These are phyloP conservation scores for Phytopythium sindhum DNA, from an alignment of 352 stramenopile genomes.

Conservation along the genomic window DNA sequence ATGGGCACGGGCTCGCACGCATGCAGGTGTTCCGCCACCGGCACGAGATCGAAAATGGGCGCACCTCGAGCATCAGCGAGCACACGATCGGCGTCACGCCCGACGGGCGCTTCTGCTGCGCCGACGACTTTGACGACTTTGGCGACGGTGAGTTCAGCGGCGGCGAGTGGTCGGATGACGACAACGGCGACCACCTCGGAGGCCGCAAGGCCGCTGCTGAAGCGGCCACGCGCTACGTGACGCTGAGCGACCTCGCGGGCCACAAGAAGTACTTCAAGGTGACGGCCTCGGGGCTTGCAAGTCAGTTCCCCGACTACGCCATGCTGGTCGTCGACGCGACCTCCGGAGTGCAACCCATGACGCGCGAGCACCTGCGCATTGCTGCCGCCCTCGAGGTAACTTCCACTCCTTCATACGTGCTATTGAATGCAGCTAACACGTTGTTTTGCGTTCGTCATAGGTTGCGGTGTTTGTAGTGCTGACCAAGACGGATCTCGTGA, in stretches of 20 bases:
- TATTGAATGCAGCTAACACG: not conserved
- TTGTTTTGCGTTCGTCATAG: not conserved
- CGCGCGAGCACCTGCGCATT: constrained; percentile 77
- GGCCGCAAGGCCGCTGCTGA: constrained; percentile 1
- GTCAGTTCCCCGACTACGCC: constrained; percentile 83
- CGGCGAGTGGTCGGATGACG: constrained; percentile 16
- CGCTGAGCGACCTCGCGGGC: constrained; percentile 73
- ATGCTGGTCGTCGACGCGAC: constrained; percentile 81
- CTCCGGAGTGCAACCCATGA: constrained; percentile 68
- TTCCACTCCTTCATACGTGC: not conserved
- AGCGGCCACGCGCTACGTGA: constrained; percentile 37
- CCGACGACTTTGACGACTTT: constrained; percentile 49
- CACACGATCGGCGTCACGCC: constrained; percentile 74
- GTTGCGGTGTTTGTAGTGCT: constrained; percentile 78
- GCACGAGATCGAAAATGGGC: constrained; percentile 88
- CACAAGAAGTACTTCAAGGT: constrained; percentile 90
- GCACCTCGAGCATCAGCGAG: constrained; percentile 87
- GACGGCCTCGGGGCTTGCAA: constrained; percentile 77
- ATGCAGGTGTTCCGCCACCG: constrained; percentile 90
- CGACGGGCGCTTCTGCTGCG: constrained; percentile 54
- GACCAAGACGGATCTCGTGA: constrained; percentile 65
- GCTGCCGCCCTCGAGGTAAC: constrained; percentile 56
- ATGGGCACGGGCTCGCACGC: constrained; percentile 78
- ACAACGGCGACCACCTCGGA: constrained; percentile 6
- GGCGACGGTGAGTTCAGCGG: constrained; percentile 31